Percentiles rank a stretch among this genome's conserved stretches.
Conservation (phyloP, 805 yeast species). For the Starmera dryadoides region DNA sequence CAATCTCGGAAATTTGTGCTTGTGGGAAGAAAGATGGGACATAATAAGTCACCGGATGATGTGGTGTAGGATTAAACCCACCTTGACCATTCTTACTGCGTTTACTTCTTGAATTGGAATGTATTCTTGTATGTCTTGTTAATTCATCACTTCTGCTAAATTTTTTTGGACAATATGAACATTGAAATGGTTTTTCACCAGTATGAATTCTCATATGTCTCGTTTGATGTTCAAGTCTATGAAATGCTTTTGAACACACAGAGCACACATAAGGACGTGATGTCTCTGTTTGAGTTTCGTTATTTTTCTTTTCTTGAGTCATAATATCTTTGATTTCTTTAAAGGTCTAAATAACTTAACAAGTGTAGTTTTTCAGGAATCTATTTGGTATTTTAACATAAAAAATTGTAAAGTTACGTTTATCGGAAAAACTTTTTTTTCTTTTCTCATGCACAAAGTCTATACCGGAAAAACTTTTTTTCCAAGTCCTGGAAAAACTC, state of each 20-base stretch:
- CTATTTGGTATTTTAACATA: too few relatives aligned
- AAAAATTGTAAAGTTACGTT: too few relatives aligned
- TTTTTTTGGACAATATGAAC: slow-evolving; percentile 71
- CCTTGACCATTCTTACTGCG: slow-evolving; percentile 23
- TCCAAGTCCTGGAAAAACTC: slow-evolving; percentile 1
- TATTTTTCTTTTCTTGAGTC: not conserved
- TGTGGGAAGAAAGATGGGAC: slow-evolving; percentile 11
- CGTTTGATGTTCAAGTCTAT: slow-evolving; percentile 84
- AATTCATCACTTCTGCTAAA: slow-evolving; percentile 80
- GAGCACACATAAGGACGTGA: slow-evolving; percentile 77
- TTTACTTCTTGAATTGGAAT: slow-evolving; percentile 49
- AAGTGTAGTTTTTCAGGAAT: too few relatives aligned
- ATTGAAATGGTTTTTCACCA: slow-evolving; percentile 86
- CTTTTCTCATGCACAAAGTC: not conserved
- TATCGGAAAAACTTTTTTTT: not conserved
- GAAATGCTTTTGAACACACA: slow-evolving; percentile 79
- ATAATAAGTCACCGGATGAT: slow-evolving; percentile 21
- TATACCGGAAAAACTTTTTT: slow-evolving; percentile 1
- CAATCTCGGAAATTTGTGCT: not conserved
- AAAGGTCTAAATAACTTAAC: too few relatives aligned
- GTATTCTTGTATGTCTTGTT: slow-evolving; percentile 80
- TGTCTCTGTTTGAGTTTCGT: slow-evolving; percentile 6
- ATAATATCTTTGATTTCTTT: too few relatives aligned
- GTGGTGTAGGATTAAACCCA: slow-evolving; percentile 1
- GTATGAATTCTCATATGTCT: slow-evolving; percentile 90